Base-by-base conservation (phyloP, 2,329 filamentous ascomycete genomes). In the Monilinia fructigena region DNA sequence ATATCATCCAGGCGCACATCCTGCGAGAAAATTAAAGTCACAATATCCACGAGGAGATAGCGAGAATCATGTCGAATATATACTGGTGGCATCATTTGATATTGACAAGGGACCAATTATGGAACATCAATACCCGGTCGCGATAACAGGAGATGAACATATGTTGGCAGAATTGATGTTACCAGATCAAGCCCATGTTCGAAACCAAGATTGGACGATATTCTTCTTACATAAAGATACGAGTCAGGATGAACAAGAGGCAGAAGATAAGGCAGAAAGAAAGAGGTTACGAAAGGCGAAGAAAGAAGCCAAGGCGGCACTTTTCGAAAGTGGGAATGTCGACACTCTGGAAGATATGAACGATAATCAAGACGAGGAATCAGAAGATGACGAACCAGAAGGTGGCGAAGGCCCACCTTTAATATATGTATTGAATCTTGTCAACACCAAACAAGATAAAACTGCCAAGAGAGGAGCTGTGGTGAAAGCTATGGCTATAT, bases 91-190 rank as follows among this genome's bases (percentile, higher is more conserved):
- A 4, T 96, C 93, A 2, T 99, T 99, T 79, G 93, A 98, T 78
- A 96, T 98, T 74, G 94, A 98, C 77, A 88, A 92, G 63, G 95
- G 95, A 3, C 94, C 94, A 56, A 88, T 97, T 73, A 98, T 99
- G 95, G 95, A 99, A 77, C 93, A 99, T 77, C 95, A 99, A 76
- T 99, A 94, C 76, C 95, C 95, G 0, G 89, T 92, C 53, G 89
- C 94, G 61, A 98, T 99, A 69, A 97, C 93, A 61, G 94, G 95
- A 42, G 94, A 99, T 76, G 95, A 99, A 80, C 90, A 96, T 75
- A 98, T 98, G 93, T 80, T 99, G 75, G 95, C 95, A 8, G 95
- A 99, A 81, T 86, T 99, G 75, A 99, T 99, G 95, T 81, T 99
- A 77, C 95, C 95, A 0, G 95, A 99, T 78, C 94, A 98, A 79